Evolutionary conservation across 257 asterid species (phyloP).

Genomic region (Jacaranda copaia): DNA sequence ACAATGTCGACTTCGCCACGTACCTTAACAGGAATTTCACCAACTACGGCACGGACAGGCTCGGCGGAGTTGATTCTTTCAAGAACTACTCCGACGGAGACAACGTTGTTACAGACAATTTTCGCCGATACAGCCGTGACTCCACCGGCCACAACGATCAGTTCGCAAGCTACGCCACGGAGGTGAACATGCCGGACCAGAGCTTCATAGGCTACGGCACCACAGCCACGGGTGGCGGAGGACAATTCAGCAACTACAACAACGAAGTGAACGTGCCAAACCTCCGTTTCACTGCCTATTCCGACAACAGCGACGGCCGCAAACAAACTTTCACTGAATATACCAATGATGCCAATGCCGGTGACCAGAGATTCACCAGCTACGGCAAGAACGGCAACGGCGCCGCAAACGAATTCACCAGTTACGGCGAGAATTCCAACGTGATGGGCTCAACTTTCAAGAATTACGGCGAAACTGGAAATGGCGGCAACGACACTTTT

Average conservation of each 20-base stretch:
- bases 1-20: slow-evolving; percentile 50
- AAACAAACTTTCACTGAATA: slow-evolving; percentile 52
- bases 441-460: slow-evolving; percentile 60
- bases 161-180: slow-evolving; percentile 55
- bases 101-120: slow-evolving; percentile 45
- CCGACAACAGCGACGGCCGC: slow-evolving; percentile 56
- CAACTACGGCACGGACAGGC: slow-evolving; percentile 57
- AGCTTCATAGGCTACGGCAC: slow-evolving; percentile 67
- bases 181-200: slow-evolving; percentile 47
- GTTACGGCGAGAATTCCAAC: slow-evolving; percentile 58
- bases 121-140: slow-evolving; percentile 73
- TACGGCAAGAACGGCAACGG: slow-evolving; percentile 76
- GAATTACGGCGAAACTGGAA: slow-evolving; percentile 62
- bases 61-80: slow-evolving; percentile 64
- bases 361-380: slow-evolving; percentile 58
- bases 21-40: slow-evolving; percentile 56
- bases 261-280: slow-evolving; percentile 46
- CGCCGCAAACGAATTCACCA: slow-evolving; percentile 51
- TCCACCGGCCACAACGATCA: slow-evolving; percentile 55
- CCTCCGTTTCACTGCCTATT: slow-evolving; percentile 61
- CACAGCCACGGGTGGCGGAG: slow-evolving; percentile 60
- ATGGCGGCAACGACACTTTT: slow-evolving; percentile 58
- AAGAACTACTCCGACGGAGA: slow-evolving; percentile 53
- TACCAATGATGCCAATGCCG: slow-evolving; percentile 51
- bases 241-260: slow-evolving; percentile 54